Percentiles rank a stretch among this genome's conserved stretches.
phyloP scores from a whole-genome alignment of 2,329 filamentous ascomycete genomes.

The Talaromyces marneffei region DNA sequence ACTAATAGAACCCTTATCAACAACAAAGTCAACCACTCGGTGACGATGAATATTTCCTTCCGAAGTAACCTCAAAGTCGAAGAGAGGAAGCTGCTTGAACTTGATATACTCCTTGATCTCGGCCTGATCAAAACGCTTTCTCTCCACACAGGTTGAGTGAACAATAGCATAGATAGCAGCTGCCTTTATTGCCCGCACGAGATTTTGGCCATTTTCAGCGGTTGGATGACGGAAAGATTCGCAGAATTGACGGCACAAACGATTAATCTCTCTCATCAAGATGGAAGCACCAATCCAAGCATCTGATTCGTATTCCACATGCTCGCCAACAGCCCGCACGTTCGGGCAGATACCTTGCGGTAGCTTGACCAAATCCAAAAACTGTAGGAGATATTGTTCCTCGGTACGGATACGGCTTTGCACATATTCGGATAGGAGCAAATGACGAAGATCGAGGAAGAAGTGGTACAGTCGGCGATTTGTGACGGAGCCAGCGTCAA shows the following conservation, averaged over 20 bases:
- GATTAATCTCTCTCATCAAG: slow-evolving; percentile 90
- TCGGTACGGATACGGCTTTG: slow-evolving; percentile 78
- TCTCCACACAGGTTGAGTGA: slow-evolving; percentile 84
- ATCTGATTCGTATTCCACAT: slow-evolving; percentile 97
- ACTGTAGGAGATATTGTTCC: slow-evolving; percentile 84
- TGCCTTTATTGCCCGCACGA: slow-evolving; percentile 62
- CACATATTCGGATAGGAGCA: slow-evolving; percentile 82
- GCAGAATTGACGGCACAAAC: slow-evolving; percentile 79
- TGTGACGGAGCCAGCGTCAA: slow-evolving; percentile 89
- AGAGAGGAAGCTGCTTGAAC: slow-evolving; percentile 72
- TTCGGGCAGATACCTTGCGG: slow-evolving; percentile 98
- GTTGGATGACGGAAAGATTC: slow-evolving; percentile 72
- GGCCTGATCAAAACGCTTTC: slow-evolving; percentile 72
- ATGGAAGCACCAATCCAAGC: slow-evolving; percentile 95
- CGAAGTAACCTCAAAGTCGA: slow-evolving; percentile 64
- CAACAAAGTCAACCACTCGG: slow-evolving; percentile 75
- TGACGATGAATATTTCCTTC: slow-evolving; percentile 48
- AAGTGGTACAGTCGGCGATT: slow-evolving; percentile 97
- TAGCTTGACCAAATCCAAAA: slow-evolving; percentile 89
- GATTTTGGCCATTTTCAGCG: slow-evolving; percentile 57
- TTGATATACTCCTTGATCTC: slow-evolving; percentile 82
- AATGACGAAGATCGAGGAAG: slow-evolving; percentile 87
- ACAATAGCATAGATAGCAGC: slow-evolving; percentile 79
- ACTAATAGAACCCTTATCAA: slow-evolving; percentile 86
- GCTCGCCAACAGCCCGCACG: slow-evolving; percentile 81